These are phyloP conservation scores for Populus hybrid DNA, from an alignment of 441 rosid genomes.

Conservation along the genomic window DNA sequence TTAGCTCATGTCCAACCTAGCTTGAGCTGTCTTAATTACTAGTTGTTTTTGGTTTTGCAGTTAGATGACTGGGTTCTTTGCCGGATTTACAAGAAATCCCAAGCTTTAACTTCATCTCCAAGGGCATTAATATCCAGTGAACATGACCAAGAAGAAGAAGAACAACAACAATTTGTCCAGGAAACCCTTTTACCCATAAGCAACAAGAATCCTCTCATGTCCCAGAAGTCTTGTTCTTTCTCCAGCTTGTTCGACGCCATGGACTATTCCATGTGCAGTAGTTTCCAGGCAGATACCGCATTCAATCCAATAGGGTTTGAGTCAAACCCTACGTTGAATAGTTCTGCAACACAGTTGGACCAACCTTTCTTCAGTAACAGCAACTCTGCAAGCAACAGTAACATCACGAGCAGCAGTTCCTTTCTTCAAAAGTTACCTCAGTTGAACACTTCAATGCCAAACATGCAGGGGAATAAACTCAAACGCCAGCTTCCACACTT, in stretches of 20 bases:
- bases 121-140: slow-evolving; percentile 27
- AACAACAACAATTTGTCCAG: slow-evolving; percentile 33
- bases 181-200: slow-evolving; percentile 32
- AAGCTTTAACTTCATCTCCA: slow-evolving; percentile 45
- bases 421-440: slow-evolving; percentile 55
- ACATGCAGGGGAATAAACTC: slow-evolving; percentile 32
- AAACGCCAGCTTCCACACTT: slow-evolving; percentile 51
- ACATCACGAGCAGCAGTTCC: slow-evolving; percentile 16
- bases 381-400: neutral
- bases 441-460: slow-evolving; percentile 33
- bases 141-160: slow-evolving; percentile 56
- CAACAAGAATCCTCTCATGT: slow-evolving; percentile 33
- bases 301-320: slow-evolving; percentile 34
- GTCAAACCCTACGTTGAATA: slow-evolving; percentile 24
- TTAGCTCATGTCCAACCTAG: neutral
- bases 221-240: slow-evolving; percentile 72
- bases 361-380: slow-evolving; percentile 24
- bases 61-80: slow-evolving; percentile 98
- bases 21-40: neutral
- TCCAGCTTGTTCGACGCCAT: slow-evolving; percentile 68
- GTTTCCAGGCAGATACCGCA: slow-evolving; percentile 50
- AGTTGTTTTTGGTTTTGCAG: slow-evolving; percentile 29
- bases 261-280: slow-evolving; percentile 66
- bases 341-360: slow-evolving; percentile 26
- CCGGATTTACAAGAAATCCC: slow-evolving; percentile 85